A percentile compares a stretch with the other conserved stretches of the same genome.
These are phyloP conservation scores for Grosmannia huntii DNA, from an alignment of 2,329 filamentous ascomycete species.

Conservation along the genomic window DNA sequence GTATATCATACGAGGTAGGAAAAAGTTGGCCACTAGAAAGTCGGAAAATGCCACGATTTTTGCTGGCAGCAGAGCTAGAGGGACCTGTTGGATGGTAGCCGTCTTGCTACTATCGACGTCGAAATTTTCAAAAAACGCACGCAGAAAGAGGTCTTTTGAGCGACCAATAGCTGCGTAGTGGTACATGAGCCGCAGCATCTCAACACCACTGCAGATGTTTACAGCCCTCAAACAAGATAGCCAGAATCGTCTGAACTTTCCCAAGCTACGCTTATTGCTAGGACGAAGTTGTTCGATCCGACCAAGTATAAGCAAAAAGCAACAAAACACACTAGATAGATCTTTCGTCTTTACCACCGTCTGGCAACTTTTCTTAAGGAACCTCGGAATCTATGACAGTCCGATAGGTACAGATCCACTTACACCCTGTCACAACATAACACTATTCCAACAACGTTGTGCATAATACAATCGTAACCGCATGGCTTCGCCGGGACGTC, in stretches of 20 bases:
- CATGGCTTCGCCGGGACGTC: neutral
- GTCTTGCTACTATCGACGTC: neutral
- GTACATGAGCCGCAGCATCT: neutral
- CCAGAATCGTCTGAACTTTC: too few relatives aligned
- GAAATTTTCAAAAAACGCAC: neutral
- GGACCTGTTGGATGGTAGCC: neutral
- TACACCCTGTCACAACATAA: too few relatives aligned
- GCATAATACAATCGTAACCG: neutral
- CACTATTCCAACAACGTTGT: neutral
- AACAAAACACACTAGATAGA: too few relatives aligned
- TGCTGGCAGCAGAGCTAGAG: neutral
- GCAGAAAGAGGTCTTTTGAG: conserved; percentile 1
- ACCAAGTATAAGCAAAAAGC: too few relatives aligned
- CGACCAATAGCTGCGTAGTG: neutral
- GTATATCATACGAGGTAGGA: neutral
- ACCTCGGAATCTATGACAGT: too few relatives aligned
- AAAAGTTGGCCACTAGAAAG: neutral
- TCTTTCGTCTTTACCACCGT: too few relatives aligned
- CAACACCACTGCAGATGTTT: too few relatives aligned
- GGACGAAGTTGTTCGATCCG: too few relatives aligned
- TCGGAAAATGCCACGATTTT: conserved; percentile 1
- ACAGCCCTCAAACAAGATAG: too few relatives aligned
- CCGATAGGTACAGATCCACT: too few relatives aligned
- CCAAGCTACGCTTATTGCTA: too few relatives aligned
- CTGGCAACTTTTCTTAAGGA: too few relatives aligned